phyloP scores from a whole-genome alignment of 179 eudicot species.

The Carnegiea gigantea region DNA sequence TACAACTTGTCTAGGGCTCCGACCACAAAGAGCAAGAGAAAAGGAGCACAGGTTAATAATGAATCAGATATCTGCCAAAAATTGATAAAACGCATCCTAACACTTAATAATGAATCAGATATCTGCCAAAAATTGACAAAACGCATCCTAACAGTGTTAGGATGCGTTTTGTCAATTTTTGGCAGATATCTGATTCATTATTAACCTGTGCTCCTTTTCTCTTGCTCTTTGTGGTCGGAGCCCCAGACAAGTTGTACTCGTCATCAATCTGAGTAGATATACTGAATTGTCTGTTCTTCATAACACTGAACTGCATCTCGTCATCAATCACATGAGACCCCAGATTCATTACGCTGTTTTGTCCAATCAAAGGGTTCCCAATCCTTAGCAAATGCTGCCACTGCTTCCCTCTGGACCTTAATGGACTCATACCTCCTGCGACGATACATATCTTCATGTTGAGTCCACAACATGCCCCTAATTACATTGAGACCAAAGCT shows the following conservation, averaged over 20 bases:
- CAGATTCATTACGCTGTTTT: constrained; percentile 43
- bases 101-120: constrained; percentile 43
- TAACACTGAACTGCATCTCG: no score
- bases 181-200: constrained; percentile 34
- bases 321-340: no score
- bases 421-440: no score
- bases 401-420: constrained; percentile 5
- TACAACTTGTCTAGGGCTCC: constrained; percentile 83
- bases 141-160: no score
- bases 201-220: constrained; percentile 49
- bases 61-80: constrained; percentile 32
- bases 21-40: constrained; percentile 50
- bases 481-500: no score
- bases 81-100: constrained; percentile 46
- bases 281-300: constrained; percentile 40
- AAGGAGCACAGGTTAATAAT: constrained; percentile 44
- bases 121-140: constrained; percentile 73
- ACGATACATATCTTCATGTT: no score
- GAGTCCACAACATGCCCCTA: no score
- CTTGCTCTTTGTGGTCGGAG: constrained; percentile 55
- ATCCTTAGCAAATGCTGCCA: constrained; percentile 40
- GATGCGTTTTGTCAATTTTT: constrained; percentile 44
- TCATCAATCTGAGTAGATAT: constrained; percentile 56
- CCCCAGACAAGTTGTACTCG: constrained; percentile 83
- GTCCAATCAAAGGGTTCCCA: constrained; percentile 54